phyloP scores from a whole-genome alignment of 352 stramenopile genomes.

The Globisporangium megalacanthum region DNA sequence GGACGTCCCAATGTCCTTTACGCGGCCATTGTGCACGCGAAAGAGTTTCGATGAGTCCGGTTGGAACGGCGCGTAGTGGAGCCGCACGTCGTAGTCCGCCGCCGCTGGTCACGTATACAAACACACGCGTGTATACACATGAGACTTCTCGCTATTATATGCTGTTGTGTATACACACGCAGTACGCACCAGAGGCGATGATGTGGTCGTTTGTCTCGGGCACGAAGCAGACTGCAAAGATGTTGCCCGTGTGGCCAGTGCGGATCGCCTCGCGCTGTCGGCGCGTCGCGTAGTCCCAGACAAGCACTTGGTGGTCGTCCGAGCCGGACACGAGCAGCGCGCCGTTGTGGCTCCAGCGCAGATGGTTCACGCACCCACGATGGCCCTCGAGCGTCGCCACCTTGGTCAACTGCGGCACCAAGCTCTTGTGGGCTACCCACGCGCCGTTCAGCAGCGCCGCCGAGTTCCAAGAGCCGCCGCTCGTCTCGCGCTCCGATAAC shows the following conservation, averaged over 20 bases:
- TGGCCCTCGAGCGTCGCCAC: slow-evolving; percentile 54
- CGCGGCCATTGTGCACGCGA: slow-evolving; percentile 59
- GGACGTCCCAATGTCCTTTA: slow-evolving; percentile 78
- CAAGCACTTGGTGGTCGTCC: slow-evolving; percentile 71
- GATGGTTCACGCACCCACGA: slow-evolving; percentile 78
- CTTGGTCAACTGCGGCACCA: slow-evolving; percentile 54
- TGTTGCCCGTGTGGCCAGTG: slow-evolving; percentile 78
- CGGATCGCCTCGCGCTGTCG: slow-evolving; percentile 50
- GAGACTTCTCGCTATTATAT: background rate
- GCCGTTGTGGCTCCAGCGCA: slow-evolving; percentile 75
- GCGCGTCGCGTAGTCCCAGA: slow-evolving; percentile 75
- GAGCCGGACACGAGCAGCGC: slow-evolving; percentile 71
- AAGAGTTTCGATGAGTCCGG: slow-evolving; percentile 58
- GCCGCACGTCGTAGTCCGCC: slow-evolving; percentile 81
- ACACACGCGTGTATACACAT: background rate
- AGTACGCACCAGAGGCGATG: slow-evolving; percentile 37
- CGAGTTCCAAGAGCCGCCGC: slow-evolving; percentile 29
- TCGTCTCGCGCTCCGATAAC: slow-evolving; percentile 47
- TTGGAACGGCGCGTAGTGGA: slow-evolving; percentile 82
- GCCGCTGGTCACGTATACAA: slow-evolving; percentile 18
- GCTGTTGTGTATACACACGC: too few species aligned
- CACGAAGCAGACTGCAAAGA: slow-evolving; percentile 87
- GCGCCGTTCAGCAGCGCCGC: slow-evolving; percentile 21
- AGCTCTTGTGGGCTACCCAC: slow-evolving; percentile 46
- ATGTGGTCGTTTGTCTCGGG: slow-evolving; percentile 76